phyloP scores from a whole-genome alignment of 2,329 filamentous ascomycete genomes.

The Neocucurbitaria cava region DNA sequence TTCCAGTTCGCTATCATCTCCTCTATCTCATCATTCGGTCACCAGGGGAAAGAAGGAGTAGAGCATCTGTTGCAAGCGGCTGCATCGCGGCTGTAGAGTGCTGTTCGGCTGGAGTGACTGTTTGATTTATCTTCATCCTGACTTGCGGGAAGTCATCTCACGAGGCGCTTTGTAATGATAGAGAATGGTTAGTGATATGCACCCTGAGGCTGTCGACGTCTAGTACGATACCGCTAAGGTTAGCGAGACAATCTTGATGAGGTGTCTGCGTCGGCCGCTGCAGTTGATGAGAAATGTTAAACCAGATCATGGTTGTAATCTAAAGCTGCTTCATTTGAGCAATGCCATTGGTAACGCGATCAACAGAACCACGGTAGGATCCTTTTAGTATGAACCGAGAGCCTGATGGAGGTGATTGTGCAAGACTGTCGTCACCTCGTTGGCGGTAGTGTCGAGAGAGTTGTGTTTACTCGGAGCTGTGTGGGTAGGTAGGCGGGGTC shows the following conservation, averaged over 20 bases:
- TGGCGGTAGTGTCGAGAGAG: neutral
- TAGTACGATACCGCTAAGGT: neutral
- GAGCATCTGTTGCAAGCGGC: neutral
- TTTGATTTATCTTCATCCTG: neutral
- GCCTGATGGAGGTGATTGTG: neutral
- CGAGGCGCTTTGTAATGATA: too few species aligned
- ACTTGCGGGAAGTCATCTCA: neutral
- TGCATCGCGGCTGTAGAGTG: neutral
- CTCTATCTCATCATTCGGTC: neutral
- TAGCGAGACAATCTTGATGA: neutral
- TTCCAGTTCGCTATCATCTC: neutral
- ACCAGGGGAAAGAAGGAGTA: neutral
- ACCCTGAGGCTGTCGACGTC: neutral
- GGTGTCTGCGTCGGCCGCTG: neutral
- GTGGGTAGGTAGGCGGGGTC: too few species aligned
- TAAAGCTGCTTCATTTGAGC: neutral
- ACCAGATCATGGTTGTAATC: neutral
- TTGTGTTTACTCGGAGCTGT: neutral
- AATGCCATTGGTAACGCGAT: neutral
- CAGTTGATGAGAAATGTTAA: neutral
- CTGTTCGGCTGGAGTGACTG: neutral
- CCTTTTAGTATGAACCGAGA: neutral
- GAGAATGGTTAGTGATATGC: neutral
- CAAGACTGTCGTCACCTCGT: too few species aligned
- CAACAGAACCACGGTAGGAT: neutral